Evolutionary conservation across 176 grass and related monocot species (phyloP), one percentile per base, ranked within the genome.

Genomic region (Bolboschoenus planiculmis): DNA sequence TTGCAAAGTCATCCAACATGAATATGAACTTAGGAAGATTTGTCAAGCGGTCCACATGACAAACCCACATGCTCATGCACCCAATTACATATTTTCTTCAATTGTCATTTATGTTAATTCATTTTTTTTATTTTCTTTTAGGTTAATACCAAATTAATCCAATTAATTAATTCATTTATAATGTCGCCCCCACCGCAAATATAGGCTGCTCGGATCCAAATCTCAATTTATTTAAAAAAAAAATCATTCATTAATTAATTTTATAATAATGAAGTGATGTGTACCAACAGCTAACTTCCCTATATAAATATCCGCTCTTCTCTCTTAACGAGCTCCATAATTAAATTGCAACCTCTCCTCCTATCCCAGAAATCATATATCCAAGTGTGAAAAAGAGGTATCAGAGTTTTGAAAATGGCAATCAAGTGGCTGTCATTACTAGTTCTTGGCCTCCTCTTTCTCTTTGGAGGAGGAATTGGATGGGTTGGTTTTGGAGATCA

Each of bases 361-460:
- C 15, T 61, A 27, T 63, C 35, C 34, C 78, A 46, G 0, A 62
- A 20, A 59, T 37, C 10, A 61, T 16, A 3, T 20, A 57, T 14
- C 2, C 7, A 44, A 60, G 56, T 81, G 78, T 47, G n/a, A 59
- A 33, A 75, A 50, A 75, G 35, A 81, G n/a, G n/a, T n/a, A n/a
- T n/a, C n/a, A n/a, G 36, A 81, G 10, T 47, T 27, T 62, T 62
- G 9, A 24, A 74, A 75, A 75, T 75, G 71, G 55, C 37, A 64
- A 30, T 81, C 13, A 81, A 81, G 23, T 81, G 79, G 56, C 29
- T 81, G 23, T 3, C 79, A 47, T 64, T 81, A 44, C 79, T 81
- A 9, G 7, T 63, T 31, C 35, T 81, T 43, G n/a, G 56, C 59
- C 55, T 81, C 21, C 40, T 63, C 13, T 61, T 81, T 58, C 53